phyloP scores from a whole-genome alignment of 306 rosid species.

The Malus fusca region DNA sequence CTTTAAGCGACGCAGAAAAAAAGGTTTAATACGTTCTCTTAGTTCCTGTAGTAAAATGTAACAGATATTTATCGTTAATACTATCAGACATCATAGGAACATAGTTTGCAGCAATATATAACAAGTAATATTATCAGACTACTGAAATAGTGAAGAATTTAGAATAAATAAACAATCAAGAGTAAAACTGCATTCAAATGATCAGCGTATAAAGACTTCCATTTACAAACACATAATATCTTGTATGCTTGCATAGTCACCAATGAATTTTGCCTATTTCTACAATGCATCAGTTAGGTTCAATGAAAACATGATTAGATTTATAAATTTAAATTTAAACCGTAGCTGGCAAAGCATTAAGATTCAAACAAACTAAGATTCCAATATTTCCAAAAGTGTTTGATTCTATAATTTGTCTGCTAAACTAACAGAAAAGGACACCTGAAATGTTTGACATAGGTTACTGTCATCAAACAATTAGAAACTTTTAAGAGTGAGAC shows the following conservation, averaged over 20 bases:
- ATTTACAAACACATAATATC: not conserved
- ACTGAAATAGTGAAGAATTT: not conserved
- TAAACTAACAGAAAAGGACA: no score
- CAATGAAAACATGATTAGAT: no score
- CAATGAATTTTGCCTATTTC: no score
- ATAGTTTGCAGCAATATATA: not conserved
- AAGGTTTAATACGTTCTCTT: slow-evolving; percentile 76
- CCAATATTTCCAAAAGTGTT: no score
- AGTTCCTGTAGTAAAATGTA: slow-evolving; percentile 40
- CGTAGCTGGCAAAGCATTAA: no score
- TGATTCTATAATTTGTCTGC: no score
- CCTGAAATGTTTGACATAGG: no score
- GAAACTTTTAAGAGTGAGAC: not conserved
- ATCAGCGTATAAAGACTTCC: not conserved
- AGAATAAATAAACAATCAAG: no score
- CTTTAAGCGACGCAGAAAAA: slow-evolving; percentile 80
- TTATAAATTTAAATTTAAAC: no score
- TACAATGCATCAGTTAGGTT: no score
- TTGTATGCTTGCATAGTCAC: no score
- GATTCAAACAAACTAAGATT: no score
- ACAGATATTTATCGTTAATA: not conserved
- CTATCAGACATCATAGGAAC: not conserved
- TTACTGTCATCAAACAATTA: not conserved
- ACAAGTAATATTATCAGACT: not conserved
- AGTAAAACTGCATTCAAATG: not conserved